Base-by-base conservation (phyloP, 768 basidiomycete species). In the Macrocybe gigantea region DNA sequence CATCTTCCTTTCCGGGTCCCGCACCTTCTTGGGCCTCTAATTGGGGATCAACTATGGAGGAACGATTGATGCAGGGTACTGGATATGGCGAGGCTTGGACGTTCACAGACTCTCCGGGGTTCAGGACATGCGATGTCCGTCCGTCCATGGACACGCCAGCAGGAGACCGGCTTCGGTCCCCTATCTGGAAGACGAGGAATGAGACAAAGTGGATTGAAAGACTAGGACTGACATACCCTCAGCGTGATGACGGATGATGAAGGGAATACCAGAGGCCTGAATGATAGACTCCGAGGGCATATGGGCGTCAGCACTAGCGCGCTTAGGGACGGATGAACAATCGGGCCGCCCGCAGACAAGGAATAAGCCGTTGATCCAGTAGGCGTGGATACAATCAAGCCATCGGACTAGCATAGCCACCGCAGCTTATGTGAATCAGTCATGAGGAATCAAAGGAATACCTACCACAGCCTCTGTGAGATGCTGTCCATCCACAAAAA, bases 341-440 rank as follows among this genome's bases (percentile, higher is more conserved):
- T 96, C 3, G 94, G 94, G 22, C 94, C 94, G 33, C 94, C 94
- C 0, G 93, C 90, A 3, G 93, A 95, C 15, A 97, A 75, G 1
- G 93, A 96, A 65, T 97, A 96, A 11, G 94, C 94, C 3, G 94
- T 96, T 14, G 93, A 96, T 5, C 94, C 94, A 2, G 94, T 97
- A 14, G 94, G 94, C 1, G 94, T 97, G 6, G 93, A 93, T 46
- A 97, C 82, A 48, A 96, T 93, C 50, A 96, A 71, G 34, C 94
- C 93, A 57, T 96, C 93, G 33, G 92, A 91, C 93, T 94, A 59
- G 38, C 13, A 29, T 34, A 6, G 36, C 40, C 12, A 29, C 49
- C 51, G 37, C 48, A 50, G 48, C 48, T 34, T 40, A 45, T 36
- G 30, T 47, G 40, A 47, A 44, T 41, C 37, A 39, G 50, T 38